These are phyloP conservation scores for Fusarium oxysporum DNA, from an alignment of 2,329 filamentous ascomycete species.

Conservation along the genomic window DNA sequence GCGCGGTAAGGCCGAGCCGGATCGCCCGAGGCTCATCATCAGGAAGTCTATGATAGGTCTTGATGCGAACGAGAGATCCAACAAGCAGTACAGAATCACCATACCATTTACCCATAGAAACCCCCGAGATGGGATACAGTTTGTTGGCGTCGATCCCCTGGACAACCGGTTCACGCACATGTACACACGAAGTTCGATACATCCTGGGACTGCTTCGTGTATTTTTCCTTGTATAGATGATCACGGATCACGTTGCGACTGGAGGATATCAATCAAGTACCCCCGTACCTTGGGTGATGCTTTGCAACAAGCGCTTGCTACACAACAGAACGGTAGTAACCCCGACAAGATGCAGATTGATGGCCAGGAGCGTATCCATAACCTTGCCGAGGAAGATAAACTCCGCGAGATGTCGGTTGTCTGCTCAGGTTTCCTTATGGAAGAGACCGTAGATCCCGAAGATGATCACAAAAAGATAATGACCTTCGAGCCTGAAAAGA, in stretches of 20 bases:
- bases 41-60: constrained; percentile 55
- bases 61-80: constrained; percentile 53
- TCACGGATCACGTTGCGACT: constrained; percentile 81
- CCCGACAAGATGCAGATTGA: constrained; percentile 54
- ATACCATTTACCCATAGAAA: constrained; percentile 83
- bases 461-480: constrained; percentile 89
- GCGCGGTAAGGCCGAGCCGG: constrained; percentile 54
- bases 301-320: constrained; percentile 61
- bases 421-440: constrained; percentile 88
- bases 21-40: constrained; percentile 58
- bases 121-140: constrained; percentile 89
- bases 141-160: constrained; percentile 83
- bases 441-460: constrained; percentile 81
- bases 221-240: constrained; percentile 96
- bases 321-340: constrained; percentile 53
- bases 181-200: constrained; percentile 85
- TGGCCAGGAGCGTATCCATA: constrained; percentile 54
- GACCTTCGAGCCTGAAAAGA: constrained; percentile 80
- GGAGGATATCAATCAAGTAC: constrained; percentile 89
- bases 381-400: constrained; percentile 81
- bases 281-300: constrained; percentile 88
- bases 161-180: constrained; percentile 90
- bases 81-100: constrained; percentile 61
- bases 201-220: constrained; percentile 82
- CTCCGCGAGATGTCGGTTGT: constrained; percentile 89